Base-by-base conservation (phyloP, 306 rosid genomes). In the Gastrolobium bilobum region DNA sequence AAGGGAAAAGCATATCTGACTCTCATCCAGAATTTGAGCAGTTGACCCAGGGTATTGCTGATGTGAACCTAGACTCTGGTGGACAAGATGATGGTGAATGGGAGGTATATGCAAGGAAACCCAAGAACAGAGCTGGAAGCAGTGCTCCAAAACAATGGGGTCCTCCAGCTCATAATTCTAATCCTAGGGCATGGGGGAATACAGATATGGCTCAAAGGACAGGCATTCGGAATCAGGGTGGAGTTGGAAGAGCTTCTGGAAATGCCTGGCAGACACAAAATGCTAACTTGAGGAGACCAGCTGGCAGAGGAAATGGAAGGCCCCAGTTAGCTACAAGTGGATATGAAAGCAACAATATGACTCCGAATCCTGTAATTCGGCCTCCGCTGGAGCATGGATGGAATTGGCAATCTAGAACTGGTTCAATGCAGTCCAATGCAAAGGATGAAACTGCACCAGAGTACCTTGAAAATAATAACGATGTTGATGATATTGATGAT, bases 311-410 rank as follows among this genome's bases (percentile, higher is more conserved):
- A 73, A 85, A 83, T 67, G 76, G 58, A 43, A 60, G 92, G 84
- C 65, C 80, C 30, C 90, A 76, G 39, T 46, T 71, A 4, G 51
- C 86, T 37, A 2, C 80, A 3, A 46, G 70, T 81, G 81, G 78
- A 73, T 64, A 57, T 8, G 89, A 81, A 11, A 62, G 69, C 48
- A 79, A 71, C 83, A 29, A 73, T 66, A 56, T 20, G 75, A 48
- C 79, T 37, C 43, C 91, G 10, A 84, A 73, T 75, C 77, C 92
- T 13, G 38, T 75, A 60, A 81, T 85, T 51, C 85, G 44, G 53
- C 94, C 95, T 71, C 97, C 98, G 0, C 83, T 94, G 57, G 76
- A 89, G 83, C 82, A 82, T 76, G 97, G 97, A n/a, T 94, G 98
- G 97, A 87, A 89, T 77, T 93, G 98, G 97, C 82, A 73, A 69